Base-by-base conservation (phyloP, 768 basidiomycete genomes). In the Chalciporus chontae region DNA sequence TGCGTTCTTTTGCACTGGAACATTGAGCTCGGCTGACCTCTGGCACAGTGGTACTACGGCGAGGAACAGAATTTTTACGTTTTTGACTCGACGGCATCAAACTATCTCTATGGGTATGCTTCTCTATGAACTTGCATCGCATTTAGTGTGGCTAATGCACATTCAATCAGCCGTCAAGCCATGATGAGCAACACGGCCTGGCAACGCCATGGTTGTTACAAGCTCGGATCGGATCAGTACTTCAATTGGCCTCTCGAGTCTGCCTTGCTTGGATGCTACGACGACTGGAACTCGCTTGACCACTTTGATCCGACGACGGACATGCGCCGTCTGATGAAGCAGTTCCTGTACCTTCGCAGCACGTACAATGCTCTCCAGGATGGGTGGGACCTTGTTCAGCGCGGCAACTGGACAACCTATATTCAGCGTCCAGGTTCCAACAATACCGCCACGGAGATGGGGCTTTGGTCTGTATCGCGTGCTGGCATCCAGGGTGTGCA, bases 171-270 rank as follows among this genome's bases (percentile, higher is more conserved):
- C 38, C 94, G 94, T 73, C 94, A 96, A 71, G 81, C 92, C 14
- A 96, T 96, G 94, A 77, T 85, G 44, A 76, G 79, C 51, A 88
- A 77, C 66, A 80, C 72, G 43, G 93, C 93, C 4, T 96, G 94
- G 94, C 87, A 92, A 63, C 81, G 87, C 29, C 94, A 96, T 63
- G 93, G 93, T 5, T 96, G 94, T 68, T 96, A 96, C 66, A 77
- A 75, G 40, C 81, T 95, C 29, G 94, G 94, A 10, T 95, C 94
- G 8, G 76, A 80, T 52, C 94, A 95, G 63, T 96, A 94, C 71
- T 96, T 87, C 77, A 93, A 95, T 69, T 89, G 94, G 81, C 87
- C 88, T 2, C 75, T 94, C 56, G 85, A 87, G 47, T 83, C 81
- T 58, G 71, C 88, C 3, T 64, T 92, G 27, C 72, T 92, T 15